Conservation (phyloP, 2,329 filamentous ascomycete species). For the Alternaria gansuensis region DNA sequence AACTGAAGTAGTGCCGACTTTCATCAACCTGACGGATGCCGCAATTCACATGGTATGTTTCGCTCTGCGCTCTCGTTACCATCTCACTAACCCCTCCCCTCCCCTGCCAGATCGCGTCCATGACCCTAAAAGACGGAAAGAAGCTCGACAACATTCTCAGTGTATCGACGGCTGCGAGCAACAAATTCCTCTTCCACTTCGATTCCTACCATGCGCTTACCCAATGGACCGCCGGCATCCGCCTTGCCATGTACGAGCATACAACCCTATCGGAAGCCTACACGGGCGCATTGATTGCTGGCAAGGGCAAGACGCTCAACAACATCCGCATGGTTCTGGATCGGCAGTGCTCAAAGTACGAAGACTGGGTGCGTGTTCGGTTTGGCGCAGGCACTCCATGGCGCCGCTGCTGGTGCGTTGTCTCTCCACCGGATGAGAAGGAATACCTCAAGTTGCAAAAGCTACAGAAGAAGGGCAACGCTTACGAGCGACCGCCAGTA, state of each 20-base stretch:
- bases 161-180: constrained; percentile 93
- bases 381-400: constrained; percentile 97
- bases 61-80: neutral
- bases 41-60: constrained; percentile 93
- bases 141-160: constrained; percentile 94
- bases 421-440: constrained; percentile 92
- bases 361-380: constrained; percentile 93
- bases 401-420: constrained; percentile 96
- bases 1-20: constrained; percentile 85
- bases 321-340: constrained; percentile 92
- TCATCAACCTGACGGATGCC: constrained; percentile 96
- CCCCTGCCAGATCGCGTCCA: constrained; percentile 65
- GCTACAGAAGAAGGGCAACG: constrained; percentile 78
- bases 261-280: constrained; percentile 94
- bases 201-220: constrained; percentile 91
- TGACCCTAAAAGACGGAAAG: constrained; percentile 85
- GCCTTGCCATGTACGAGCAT: constrained; percentile 93
- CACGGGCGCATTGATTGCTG: constrained; percentile 92
- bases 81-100: constrained; percentile 33
- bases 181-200: constrained; percentile 95
- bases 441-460: constrained; percentile 86
- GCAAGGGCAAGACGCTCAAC: constrained; percentile 88
- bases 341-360: constrained; percentile 75
- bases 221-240: constrained; percentile 95
- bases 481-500: constrained; percentile 78